A percentile compares a stretch with the other conserved stretches of the same genome.
These are phyloP conservation scores for Trichosporon sp. DNA, from an alignment of 1,284 basidiomycete species.

Conservation along the genomic window DNA sequence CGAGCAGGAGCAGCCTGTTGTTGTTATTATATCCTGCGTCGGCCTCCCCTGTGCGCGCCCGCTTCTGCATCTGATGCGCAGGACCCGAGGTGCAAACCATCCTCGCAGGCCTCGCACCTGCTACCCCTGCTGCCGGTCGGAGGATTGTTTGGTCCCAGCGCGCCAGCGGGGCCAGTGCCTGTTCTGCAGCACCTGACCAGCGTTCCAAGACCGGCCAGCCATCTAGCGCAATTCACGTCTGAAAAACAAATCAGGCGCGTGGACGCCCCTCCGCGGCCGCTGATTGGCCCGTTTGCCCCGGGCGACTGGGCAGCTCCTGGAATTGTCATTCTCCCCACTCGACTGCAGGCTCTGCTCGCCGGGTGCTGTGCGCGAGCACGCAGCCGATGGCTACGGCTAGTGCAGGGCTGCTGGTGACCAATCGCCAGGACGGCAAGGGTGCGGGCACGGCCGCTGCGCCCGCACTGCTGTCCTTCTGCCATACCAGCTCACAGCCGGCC, in stretches of 20 bases:
- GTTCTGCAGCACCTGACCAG: neutral
- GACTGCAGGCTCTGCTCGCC: neutral
- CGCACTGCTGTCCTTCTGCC: too few species aligned
- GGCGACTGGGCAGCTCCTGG: neutral
- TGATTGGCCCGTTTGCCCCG: neutral
- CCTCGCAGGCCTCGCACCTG: too few species aligned
- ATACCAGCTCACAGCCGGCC: too few species aligned
- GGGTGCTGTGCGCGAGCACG: neutral
- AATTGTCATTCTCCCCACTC: neutral
- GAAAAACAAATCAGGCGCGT: neutral
- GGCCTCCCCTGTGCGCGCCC: neutral
- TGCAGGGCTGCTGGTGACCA: neutral
- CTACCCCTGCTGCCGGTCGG: neutral
- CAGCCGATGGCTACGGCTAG: neutral
- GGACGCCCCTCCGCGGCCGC: neutral
- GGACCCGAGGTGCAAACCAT: neutral
- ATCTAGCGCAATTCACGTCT: neutral
- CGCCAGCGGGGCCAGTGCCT: neutral
- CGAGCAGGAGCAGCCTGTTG: neutral
- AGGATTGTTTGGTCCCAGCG: neutral
- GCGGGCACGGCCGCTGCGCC: too few species aligned
- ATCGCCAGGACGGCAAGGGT: too few species aligned
- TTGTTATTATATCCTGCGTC: conserved; percentile 2
- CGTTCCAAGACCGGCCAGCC: neutral
- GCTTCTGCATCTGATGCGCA: neutral